Evolutionary conservation across 805 yeast species (phyloP).

Genomic region (Candida germanica): DNA sequence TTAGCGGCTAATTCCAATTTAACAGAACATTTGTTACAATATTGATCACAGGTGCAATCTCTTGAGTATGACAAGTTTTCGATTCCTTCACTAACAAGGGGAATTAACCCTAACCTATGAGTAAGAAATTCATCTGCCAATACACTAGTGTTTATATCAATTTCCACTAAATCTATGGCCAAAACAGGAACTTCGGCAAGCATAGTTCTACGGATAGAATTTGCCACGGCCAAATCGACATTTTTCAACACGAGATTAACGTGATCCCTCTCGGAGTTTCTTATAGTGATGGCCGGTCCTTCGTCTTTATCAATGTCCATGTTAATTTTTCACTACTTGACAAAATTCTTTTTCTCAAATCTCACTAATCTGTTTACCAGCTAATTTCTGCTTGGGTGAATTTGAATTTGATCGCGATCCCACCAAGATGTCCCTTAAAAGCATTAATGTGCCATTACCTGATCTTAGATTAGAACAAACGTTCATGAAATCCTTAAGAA

Average conservation of each 20-base stretch:
- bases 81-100: conserved; percentile 79
- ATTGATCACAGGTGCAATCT: conserved; percentile 97
- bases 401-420: too few relatives aligned
- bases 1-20: conserved; percentile 81
- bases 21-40: conserved; percentile 93
- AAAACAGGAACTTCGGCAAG: conserved; percentile 95
- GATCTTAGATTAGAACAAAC: conserved; percentile 68
- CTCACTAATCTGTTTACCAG: too few relatives aligned
- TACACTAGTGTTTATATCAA: conserved; percentile 88
- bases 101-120: conserved; percentile 90
- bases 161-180: conserved; percentile 94
- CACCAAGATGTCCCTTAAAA: conserved; percentile 2
- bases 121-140: conserved; percentile 95
- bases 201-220: conserved; percentile 88
- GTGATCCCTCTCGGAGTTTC: conserved; percentile 79
- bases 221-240: conserved; percentile 87
- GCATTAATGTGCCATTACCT: conserved; percentile 40
- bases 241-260: conserved; percentile 88
- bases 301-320: conserved; percentile 26
- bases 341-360: too few relatives aligned
- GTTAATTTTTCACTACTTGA: too few relatives aligned
- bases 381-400: too few relatives aligned
- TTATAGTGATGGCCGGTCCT: conserved; percentile 83
- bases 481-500: conserved; percentile 38
- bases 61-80: conserved; percentile 83